Conservation (phyloP, 2,329 filamentous ascomycete genomes). For the Pleomassaria siparia region DNA sequence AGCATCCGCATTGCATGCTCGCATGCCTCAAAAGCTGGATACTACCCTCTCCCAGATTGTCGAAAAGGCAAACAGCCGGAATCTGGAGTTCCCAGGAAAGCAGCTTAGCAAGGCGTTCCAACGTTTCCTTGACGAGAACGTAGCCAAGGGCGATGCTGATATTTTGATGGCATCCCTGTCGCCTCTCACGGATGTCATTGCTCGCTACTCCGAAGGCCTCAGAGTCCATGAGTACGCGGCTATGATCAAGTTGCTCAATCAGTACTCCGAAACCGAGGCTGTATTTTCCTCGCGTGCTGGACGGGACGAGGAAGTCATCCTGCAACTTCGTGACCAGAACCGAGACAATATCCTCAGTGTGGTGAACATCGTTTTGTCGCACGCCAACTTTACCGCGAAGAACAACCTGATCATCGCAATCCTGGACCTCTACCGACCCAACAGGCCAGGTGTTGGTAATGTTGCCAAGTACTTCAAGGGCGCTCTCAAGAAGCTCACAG, state of each 20-base stretch:
- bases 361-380: slow-evolving; percentile 86
- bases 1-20: slow-evolving; percentile 92
- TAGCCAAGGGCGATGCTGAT: slow-evolving; percentile 71
- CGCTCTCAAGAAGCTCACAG: slow-evolving; percentile 80
- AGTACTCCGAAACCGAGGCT: slow-evolving; percentile 81
- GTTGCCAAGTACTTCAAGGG: slow-evolving; percentile 85
- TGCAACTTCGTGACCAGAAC: slow-evolving; percentile 92
- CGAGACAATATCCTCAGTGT: slow-evolving; percentile 88
- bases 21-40: slow-evolving; percentile 95
- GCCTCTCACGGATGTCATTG: slow-evolving; percentile 76
- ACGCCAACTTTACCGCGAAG: slow-evolving; percentile 90
- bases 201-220: slow-evolving; percentile 80
- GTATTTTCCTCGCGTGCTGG: slow-evolving; percentile 82
- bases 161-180: slow-evolving; percentile 71
- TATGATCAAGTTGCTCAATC: slow-evolving; percentile 75
- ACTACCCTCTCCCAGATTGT: slow-evolving; percentile 79
- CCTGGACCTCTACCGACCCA: slow-evolving; percentile 90
- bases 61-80: slow-evolving; percentile 75
- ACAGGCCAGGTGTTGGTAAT: slow-evolving; percentile 86
- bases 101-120: slow-evolving; percentile 78
- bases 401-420: slow-evolving; percentile 91
- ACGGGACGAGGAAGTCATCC: slow-evolving; percentile 90
- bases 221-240: slow-evolving; percentile 87
- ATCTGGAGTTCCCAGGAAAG: slow-evolving; percentile 89
- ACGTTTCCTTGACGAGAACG: slow-evolving; percentile 87